These are phyloP conservation scores for Metschnikowia hibisci DNA, from an alignment of 805 yeast species.

Conservation along the genomic window DNA sequence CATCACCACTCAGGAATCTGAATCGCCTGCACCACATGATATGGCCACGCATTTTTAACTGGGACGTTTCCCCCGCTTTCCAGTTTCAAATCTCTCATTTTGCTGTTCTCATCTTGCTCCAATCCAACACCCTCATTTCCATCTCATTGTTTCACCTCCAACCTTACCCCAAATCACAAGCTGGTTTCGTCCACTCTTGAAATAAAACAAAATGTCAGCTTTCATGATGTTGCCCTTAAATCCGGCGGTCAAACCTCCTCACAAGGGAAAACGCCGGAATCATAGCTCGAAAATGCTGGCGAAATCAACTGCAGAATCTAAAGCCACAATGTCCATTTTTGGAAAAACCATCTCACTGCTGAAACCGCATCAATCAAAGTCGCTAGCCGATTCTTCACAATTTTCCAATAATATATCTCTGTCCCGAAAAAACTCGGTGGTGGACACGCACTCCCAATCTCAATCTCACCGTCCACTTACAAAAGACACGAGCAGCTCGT, in stretches of 20 bases:
- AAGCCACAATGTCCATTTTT: background rate
- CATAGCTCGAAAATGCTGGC: background rate
- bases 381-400: background rate
- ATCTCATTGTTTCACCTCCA: background rate
- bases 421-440: background rate
- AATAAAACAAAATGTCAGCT: conserved; percentile 6
- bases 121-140: background rate
- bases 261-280: background rate
- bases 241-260: conserved; percentile 3
- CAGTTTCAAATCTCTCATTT: background rate
- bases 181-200: background rate
- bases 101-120: background rate
- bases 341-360: background rate
- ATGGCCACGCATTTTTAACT: background rate
- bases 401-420: background rate
- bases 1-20: background rate
- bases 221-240: conserved; percentile 10
- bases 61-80: background rate
- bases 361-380: too few relatives aligned
- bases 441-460: background rate
- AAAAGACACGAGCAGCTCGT: background rate
- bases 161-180: background rate
- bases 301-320: background rate
- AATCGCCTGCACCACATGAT: background rate
- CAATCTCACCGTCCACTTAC: background rate